These are phyloP conservation scores for Psophocarpus tetragonolobus DNA, from an alignment of 306 rosid genomes.

Conservation along the genomic window DNA sequence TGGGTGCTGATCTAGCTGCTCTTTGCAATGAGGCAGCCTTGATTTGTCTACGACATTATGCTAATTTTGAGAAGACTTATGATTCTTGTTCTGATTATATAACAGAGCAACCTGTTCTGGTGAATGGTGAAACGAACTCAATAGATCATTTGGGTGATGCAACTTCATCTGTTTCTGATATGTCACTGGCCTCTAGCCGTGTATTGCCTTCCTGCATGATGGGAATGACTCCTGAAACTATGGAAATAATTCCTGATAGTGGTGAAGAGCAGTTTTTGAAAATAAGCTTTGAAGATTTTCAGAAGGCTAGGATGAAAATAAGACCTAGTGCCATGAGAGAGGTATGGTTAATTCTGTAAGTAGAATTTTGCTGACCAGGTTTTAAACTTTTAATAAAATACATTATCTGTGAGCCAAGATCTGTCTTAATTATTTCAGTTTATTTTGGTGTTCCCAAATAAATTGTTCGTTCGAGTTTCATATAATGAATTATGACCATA, in stretches of 20 bases:
- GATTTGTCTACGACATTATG: constrained; percentile 61
- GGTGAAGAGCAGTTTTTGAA: constrained; percentile 48
- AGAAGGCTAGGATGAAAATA: constrained; percentile 74
- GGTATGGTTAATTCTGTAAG: constrained; percentile 48
- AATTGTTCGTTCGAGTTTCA: constrained; percentile 1
- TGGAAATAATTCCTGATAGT: constrained; percentile 30
- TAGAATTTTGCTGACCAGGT: constrained; percentile 14
- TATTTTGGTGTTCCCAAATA: neutral
- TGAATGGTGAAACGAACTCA: constrained; percentile 33
- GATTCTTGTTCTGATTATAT: constrained; percentile 34
- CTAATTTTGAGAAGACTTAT: constrained; percentile 36
- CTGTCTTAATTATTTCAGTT: constrained; percentile 25
- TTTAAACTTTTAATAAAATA: neutral
- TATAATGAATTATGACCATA: neutral
- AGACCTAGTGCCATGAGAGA: constrained; percentile 99
- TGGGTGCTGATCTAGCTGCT: constrained; percentile 88
- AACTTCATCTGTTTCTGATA: constrained; percentile 47
- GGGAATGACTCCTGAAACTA: constrained; percentile 39
- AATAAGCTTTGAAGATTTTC: constrained; percentile 78
- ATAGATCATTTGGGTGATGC: constrained; percentile 36
- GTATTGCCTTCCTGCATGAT: constrained; percentile 32
- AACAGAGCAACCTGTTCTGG: constrained; percentile 33
- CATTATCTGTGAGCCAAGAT: neutral
- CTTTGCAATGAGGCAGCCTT: constrained; percentile 82
- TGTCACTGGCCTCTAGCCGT: constrained; percentile 37